A percentile compares a stretch with the other conserved stretches of the same genome.
phyloP scores from a whole-genome alignment of 305 asterid genomes.

The Ilex paraguariensis region DNA sequence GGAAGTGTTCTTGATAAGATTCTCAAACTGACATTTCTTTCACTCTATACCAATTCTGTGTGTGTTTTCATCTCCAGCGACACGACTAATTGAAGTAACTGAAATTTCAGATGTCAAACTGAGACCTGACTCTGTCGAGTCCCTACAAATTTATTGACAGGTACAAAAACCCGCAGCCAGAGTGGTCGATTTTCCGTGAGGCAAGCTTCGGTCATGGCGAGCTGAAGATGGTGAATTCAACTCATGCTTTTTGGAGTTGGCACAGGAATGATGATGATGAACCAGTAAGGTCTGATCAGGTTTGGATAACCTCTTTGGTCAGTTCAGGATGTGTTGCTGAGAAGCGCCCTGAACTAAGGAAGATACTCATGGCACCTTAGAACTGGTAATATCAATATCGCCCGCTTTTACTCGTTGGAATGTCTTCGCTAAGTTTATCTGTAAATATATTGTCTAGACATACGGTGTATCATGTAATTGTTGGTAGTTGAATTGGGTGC shows the following conservation, averaged over 20 bases:
- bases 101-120: too few relatives aligned
- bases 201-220: constrained; percentile 96
- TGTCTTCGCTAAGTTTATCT: too few relatives aligned
- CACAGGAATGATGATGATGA: constrained; percentile 79
- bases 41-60: too few relatives aligned
- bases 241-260: constrained; percentile 85
- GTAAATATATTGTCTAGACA: too few relatives aligned
- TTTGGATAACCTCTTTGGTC: constrained; percentile 51
- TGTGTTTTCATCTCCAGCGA: too few relatives aligned
- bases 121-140: not conserved
- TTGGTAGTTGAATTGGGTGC: too few relatives aligned
- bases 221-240: constrained; percentile 48
- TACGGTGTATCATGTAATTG: too few relatives aligned
- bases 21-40: too few relatives aligned
- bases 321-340: constrained; percentile 46
- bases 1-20: too few relatives aligned
- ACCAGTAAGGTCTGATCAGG: constrained; percentile 58
- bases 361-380: constrained; percentile 15
- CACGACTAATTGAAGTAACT: too few relatives aligned
- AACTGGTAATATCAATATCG: not conserved
- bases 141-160: constrained; percentile 26
- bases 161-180: constrained; percentile 47
- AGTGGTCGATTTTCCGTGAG: constrained; percentile 80
- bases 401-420: too few relatives aligned
- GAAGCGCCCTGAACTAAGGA: constrained; percentile 23